phyloP scores from a whole-genome alignment of 345 rosid genomes.

The Eucalyptus guilfoylei region DNA sequence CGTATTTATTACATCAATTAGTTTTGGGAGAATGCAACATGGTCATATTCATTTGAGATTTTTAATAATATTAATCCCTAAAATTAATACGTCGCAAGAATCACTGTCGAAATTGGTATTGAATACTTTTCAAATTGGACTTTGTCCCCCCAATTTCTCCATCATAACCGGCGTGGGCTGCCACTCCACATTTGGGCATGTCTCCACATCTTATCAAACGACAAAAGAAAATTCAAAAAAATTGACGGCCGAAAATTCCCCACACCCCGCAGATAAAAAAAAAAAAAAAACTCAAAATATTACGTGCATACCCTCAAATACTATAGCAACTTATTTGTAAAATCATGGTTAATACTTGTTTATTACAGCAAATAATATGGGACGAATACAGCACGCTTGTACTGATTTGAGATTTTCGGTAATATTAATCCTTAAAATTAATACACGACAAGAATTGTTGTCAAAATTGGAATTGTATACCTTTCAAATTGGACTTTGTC shows the following conservation, averaged over 20 bases:
- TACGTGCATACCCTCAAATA: too few relatives aligned
- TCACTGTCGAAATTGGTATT: not conserved
- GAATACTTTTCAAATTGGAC: not conserved
- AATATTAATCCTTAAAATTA: too few relatives aligned
- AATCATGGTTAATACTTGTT: too few relatives aligned
- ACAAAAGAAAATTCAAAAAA: not conserved
- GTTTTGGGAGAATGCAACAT: accelerated
- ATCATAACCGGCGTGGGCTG: not conserved
- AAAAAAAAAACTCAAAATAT: not conserved
- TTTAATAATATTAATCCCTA: not conserved
- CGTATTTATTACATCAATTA: not conserved
- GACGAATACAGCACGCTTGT: too few relatives aligned
- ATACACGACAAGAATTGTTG: too few relatives aligned
- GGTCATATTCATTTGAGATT: not conserved
- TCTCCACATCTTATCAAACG: not conserved
- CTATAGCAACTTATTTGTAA: too few relatives aligned
- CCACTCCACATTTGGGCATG: not conserved
- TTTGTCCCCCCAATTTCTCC: not conserved
- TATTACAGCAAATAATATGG: too few relatives aligned
- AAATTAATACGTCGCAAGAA: not conserved
- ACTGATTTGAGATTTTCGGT: accelerated
- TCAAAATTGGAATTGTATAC: too few relatives aligned
- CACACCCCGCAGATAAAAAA: too few relatives aligned
- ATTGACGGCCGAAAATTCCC: not conserved
- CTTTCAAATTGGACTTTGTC: too few relatives aligned